Evolutionary conservation across 2,329 filamentous ascomycete genomes (phyloP).

Genomic region (Xenoacremonium recifei): DNA sequence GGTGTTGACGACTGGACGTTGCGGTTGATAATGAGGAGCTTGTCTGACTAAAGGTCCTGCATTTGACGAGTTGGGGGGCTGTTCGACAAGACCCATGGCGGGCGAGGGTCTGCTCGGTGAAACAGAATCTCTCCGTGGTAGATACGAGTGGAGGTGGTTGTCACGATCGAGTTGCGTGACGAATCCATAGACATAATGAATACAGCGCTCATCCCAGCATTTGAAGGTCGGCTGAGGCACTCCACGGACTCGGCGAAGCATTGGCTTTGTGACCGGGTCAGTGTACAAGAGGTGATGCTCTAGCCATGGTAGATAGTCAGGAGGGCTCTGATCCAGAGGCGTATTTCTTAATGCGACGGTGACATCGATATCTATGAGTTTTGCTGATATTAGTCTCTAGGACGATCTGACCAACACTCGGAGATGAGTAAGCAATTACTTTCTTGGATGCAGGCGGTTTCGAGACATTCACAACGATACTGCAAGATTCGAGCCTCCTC

Average conservation of each 20-base stretch:
- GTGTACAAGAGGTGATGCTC: slow-evolving; percentile 49
- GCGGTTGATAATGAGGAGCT: slow-evolving; percentile 38
- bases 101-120: too few relatives aligned
- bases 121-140: slow-evolving; percentile 40
- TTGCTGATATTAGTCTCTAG: too few relatives aligned
- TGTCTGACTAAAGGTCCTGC: slow-evolving; percentile 19
- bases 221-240: slow-evolving; percentile 40
- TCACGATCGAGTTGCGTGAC: slow-evolving; percentile 49
- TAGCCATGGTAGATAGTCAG: slow-evolving; percentile 51
- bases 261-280: slow-evolving; percentile 45
- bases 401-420: too few relatives aligned
- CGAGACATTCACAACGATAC: slow-evolving; percentile 59
- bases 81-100: too few relatives aligned
- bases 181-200: slow-evolving; percentile 60
- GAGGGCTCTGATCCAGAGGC: slow-evolving; percentile 34
- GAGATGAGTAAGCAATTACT: slow-evolving; percentile 26
- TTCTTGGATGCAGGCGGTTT: slow-evolving; percentile 46
- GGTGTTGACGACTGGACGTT: slow-evolving; percentile 28
- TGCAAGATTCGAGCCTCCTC: slow-evolving; percentile 58
- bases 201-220: slow-evolving; percentile 54
- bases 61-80: too few relatives aligned
- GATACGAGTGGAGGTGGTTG: slow-evolving; percentile 48
- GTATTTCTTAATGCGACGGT: slow-evolving; percentile 28
- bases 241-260: slow-evolving; percentile 14
- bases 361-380: slow-evolving; percentile 29